These are phyloP conservation scores for Craterostigma plantagineum DNA, from an alignment of 257 asterid species.

Conservation along the genomic window DNA sequence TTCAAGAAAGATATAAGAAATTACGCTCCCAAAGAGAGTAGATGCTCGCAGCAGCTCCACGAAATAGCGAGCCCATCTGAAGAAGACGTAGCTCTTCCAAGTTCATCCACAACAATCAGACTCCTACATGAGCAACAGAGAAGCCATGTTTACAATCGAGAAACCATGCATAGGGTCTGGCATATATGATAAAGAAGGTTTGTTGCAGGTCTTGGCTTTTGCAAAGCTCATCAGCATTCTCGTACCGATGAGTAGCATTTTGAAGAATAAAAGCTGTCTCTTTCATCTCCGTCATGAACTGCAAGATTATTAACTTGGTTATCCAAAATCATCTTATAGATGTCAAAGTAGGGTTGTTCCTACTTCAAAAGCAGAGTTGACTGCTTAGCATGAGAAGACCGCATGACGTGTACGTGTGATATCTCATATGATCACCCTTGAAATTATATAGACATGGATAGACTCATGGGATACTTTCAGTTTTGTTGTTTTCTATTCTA, in stretches of 20 bases:
- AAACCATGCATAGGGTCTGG: too few species aligned
- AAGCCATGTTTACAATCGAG: constrained; percentile 12
- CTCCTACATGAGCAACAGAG: constrained; percentile 40
- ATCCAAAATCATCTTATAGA: constrained; percentile 3
- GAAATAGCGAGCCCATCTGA: constrained; percentile 94
- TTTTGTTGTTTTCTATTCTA: too few species aligned
- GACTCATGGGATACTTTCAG: too few species aligned
- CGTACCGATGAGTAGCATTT: constrained; percentile 66
- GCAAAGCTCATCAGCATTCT: not conserved
- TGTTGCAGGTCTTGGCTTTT: too few species aligned
- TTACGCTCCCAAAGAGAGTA: constrained; percentile 73
- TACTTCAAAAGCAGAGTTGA: constrained; percentile 5
- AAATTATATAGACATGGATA: too few species aligned
- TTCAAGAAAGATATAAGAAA: constrained; percentile 5
- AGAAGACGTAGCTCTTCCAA: constrained; percentile 97
- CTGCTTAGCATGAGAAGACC: too few species aligned
- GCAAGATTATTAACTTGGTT: constrained; percentile 12
- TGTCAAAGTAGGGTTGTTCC: not conserved
- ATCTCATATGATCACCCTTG: too few species aligned
- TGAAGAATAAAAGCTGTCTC: constrained; percentile 93
- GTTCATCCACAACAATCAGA: constrained; percentile 85
- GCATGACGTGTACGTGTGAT: too few species aligned
- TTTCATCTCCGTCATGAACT: constrained; percentile 99
- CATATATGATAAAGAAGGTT: too few species aligned
- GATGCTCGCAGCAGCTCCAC: constrained; percentile 97